Conservation (phyloP, 495 filamentous ascomycete genomes). For the Xylaria castorea region DNA sequence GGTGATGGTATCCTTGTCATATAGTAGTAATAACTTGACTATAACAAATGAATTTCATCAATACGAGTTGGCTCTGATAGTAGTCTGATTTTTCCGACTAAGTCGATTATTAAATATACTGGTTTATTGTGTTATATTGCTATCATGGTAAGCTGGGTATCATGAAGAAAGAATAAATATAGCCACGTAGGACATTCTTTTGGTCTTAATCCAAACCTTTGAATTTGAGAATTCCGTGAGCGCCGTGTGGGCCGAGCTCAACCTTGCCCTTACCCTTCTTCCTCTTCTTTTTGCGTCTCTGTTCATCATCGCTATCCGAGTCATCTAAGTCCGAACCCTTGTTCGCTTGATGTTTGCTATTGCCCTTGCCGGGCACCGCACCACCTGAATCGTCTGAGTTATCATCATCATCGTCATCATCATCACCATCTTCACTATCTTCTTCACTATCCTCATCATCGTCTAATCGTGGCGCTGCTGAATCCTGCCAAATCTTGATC, state of each 20-base stretch:
- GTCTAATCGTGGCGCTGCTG: constrained; percentile 45
- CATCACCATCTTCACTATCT: constrained; percentile 51
- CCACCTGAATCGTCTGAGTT: constrained; percentile 52
- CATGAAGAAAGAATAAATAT: constrained; percentile 27
- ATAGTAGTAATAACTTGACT: background rate
- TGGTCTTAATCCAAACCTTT: constrained; percentile 65
- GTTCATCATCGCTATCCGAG: constrained; percentile 39
- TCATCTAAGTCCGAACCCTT: constrained; percentile 44
- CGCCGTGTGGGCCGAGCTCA: constrained; percentile 58
- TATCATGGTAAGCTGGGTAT: constrained; percentile 33
- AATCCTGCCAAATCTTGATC: constrained; percentile 85
- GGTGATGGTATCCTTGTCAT: background rate
- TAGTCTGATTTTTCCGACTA: background rate
- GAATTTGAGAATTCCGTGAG: constrained; percentile 68
- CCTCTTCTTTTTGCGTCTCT: constrained; percentile 48
- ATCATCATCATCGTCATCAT: constrained; percentile 54
- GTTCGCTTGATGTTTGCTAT: constrained; percentile 55
- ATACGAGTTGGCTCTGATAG: background rate
- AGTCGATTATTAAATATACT: background rate
- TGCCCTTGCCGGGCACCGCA: constrained; percentile 40
- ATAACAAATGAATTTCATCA: background rate
- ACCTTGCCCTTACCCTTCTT: constrained; percentile 56
- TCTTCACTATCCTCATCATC: constrained; percentile 50
- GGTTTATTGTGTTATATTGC: background rate
- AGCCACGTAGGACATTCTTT: constrained; percentile 1